phyloP scores from a whole-genome alignment of 148 eudicot species.

The Cornus controversa region DNA sequence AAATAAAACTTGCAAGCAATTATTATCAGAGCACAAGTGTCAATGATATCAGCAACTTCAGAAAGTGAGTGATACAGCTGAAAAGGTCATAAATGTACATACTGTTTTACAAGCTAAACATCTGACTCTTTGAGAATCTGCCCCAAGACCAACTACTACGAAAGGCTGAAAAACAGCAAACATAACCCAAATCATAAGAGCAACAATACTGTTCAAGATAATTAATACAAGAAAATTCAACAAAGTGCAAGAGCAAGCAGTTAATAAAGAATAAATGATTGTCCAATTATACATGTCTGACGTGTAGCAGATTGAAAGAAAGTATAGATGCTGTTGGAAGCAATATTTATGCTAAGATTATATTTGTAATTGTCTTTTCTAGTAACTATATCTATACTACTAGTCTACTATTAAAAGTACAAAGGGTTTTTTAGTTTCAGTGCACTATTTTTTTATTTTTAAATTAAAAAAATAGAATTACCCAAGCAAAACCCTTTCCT shows the following conservation, averaged over 20 bases:
- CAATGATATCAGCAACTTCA: background rate
- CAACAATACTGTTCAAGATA: background rate
- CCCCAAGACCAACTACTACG: constrained; percentile 75
- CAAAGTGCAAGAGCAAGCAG: background rate
- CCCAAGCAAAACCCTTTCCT: no score
- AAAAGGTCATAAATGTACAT: constrained; percentile 24
- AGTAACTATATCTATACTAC: no score
- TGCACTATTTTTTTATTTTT: no score
- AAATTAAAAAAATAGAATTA: no score
- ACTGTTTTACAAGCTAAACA: constrained; percentile 77
- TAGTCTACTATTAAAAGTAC: no score
- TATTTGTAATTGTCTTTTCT: no score
- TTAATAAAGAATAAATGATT: background rate
- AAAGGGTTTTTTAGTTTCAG: no score
- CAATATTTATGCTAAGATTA: no score
- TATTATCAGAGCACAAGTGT: constrained; percentile 1
- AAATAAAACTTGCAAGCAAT: constrained; percentile 5
- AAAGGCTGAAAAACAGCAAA: constrained; percentile 56
- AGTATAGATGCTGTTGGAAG: no score
- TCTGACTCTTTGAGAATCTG: constrained; percentile 76
- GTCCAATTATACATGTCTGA: background rate
- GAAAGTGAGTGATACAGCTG: background rate
- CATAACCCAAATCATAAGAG: constrained; percentile 1
- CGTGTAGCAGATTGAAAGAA: background rate
- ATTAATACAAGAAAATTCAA: background rate